Conservation (phyloP, 371 early-diverging fungal species). For the Mucor lusitanicus region DNA sequence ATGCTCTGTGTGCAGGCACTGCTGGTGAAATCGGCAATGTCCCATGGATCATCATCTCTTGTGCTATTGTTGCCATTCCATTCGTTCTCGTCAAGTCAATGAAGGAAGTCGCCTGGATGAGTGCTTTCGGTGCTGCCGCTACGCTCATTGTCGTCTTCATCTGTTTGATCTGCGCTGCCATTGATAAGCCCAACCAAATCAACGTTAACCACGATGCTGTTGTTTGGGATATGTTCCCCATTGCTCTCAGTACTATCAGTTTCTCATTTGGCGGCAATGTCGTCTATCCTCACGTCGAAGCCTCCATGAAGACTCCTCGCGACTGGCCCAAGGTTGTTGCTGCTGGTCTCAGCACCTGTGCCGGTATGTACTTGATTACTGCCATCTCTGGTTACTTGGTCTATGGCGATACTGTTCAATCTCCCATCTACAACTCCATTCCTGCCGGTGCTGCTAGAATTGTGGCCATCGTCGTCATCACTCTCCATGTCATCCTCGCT, state of each 20-base stretch:
- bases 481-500: conserved; percentile 76
- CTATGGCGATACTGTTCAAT: conserved; percentile 70
- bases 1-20: conserved; percentile 40
- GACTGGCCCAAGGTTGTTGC: conserved; percentile 73
- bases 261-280: conserved; percentile 84
- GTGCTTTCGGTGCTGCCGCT: conserved; percentile 61
- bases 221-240: conserved; percentile 57
- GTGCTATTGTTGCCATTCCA: conserved; percentile 53
- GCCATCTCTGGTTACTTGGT: conserved; percentile 81
- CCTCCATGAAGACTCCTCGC: conserved; percentile 78
- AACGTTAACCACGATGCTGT: conserved; percentile 42
- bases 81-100: conserved; percentile 58
- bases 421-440: conserved; percentile 77
- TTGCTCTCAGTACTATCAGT: conserved; percentile 67
- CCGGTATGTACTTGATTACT: conserved; percentile 74
- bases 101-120: conserved; percentile 65
- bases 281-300: conserved; percentile 85
- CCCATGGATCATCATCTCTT: conserved; percentile 71
- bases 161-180: conserved; percentile 46
- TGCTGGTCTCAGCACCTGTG: conserved; percentile 70
- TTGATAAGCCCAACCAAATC: conserved; percentile 29
- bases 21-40: conserved; percentile 35
- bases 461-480: conserved; percentile 73
- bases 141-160: conserved; percentile 48
- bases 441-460: conserved; percentile 56